Conservation (phyloP, 768 basidiomycete species). For the Piloderma croceum region DNA sequence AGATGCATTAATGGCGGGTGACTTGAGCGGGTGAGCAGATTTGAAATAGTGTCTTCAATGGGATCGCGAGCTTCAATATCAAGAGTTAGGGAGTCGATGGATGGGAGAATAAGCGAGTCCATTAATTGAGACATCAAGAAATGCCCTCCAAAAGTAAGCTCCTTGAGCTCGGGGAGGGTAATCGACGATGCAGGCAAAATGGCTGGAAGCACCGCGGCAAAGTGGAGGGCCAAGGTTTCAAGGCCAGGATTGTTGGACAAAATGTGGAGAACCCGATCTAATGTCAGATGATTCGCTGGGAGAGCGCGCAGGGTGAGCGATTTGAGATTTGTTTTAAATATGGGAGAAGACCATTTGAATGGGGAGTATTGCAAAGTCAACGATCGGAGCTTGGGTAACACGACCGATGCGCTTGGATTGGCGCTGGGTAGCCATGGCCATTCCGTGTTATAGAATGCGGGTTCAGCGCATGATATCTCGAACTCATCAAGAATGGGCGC, state of each 20-base stretch:
- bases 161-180: constrained; percentile 48
- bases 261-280: constrained; percentile 68
- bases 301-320: constrained; percentile 61
- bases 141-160: constrained; percentile 61
- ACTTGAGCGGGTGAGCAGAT: constrained; percentile 54
- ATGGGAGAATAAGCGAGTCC: constrained; percentile 56
- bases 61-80: constrained; percentile 75
- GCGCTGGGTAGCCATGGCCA: constrained; percentile 73
- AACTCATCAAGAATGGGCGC: constrained; percentile 73
- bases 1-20: constrained; percentile 54
- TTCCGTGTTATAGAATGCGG: constrained; percentile 49
- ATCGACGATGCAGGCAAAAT: constrained; percentile 57
- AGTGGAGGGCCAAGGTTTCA: constrained; percentile 53
- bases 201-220: constrained; percentile 53
- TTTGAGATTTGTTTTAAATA: constrained; percentile 55
- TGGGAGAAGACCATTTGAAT: constrained; percentile 73
- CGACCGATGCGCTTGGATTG: constrained; percentile 24
- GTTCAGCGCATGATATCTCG: constrained; percentile 68
- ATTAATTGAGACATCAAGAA: constrained; percentile 56
- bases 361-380: constrained; percentile 68
- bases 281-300: constrained; percentile 53
- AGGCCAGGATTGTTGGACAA: constrained; percentile 53
- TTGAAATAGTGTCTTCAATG: constrained; percentile 63
- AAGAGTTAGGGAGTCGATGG: constrained; percentile 51
- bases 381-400: constrained; percentile 45